Evolutionary conservation across 345 rosid genomes (phyloP).

Genomic region (Linum tenue): DNA sequence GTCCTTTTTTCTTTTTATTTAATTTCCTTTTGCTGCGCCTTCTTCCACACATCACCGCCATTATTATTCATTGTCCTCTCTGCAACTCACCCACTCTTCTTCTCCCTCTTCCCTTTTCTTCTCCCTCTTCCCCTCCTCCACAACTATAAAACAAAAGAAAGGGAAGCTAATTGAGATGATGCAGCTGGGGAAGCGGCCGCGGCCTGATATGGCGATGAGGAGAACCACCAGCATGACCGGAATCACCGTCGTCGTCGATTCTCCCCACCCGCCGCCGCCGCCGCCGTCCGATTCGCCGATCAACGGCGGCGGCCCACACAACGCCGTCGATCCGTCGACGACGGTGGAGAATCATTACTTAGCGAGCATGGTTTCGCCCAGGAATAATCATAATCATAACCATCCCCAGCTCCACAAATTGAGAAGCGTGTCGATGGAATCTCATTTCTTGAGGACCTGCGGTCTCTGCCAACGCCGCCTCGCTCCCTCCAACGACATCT

Average conservation of each 20-base stretch:
- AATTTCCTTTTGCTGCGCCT: not conserved
- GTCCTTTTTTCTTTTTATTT: not conserved
- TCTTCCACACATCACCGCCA: not conserved
- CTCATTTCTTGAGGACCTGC: slow-evolving; percentile 51
- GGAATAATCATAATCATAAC: not conserved
- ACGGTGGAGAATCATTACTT: slow-evolving; percentile 2
- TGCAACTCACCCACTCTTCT: not conserved
- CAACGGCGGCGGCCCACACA: not conserved
- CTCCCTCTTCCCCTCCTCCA: slow-evolving; percentile 10
- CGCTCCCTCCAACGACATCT: slow-evolving; percentile 63
- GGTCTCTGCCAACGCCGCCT: slow-evolving; percentile 64
- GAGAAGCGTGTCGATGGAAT: too few relatives aligned
- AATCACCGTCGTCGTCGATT: slow-evolving; percentile 33
- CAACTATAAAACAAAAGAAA: not conserved
- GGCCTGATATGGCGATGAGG: slow-evolving; percentile 35
- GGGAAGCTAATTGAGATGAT: slow-evolving; percentile 14
- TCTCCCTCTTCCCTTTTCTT: slow-evolving; percentile 10
- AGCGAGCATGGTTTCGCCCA: slow-evolving; percentile 40
- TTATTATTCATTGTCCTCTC: slow-evolving; percentile 7
- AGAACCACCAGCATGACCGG: slow-evolving; percentile 70
- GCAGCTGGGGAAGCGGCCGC: slow-evolving; percentile 61
- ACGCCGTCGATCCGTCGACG: not conserved
- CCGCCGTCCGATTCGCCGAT: slow-evolving; percentile 27
- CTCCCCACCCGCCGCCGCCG: slow-evolving; percentile 14
- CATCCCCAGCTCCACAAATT: too few relatives aligned